Base-by-base conservation (phyloP, 2,329 filamentous ascomycete species). In the Beauveria sp. region DNA sequence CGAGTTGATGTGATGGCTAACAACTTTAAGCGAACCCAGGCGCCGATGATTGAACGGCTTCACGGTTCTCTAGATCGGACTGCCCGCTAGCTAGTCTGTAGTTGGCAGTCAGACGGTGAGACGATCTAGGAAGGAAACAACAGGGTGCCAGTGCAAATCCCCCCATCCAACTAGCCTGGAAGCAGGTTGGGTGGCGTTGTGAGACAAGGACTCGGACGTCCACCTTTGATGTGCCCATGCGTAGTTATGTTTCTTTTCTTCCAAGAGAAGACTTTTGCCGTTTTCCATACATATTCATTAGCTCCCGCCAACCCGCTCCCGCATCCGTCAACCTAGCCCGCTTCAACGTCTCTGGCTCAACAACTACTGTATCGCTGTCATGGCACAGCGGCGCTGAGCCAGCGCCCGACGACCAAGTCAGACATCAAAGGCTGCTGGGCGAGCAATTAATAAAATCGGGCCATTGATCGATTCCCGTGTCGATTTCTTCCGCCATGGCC, bases 161-260 rank as follows among this genome's bases (percentile, higher is more conserved):
- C 22, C 45, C 45, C 55, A 45, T 26, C 16, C 24, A 26, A 28
- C 31, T 28, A 42, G 34, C 22, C 45, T 38, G 20, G 7, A 50
- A 50, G 55, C 45, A 50, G 34, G 6, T 22, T 49, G 45, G 26
- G 55, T 52, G 50, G 58, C 46, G 40, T 22, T 14, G 57, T 53
- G 50, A 60, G 58, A 60, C 58, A 46, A 34, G 24, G 49, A 60
- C 49, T 60, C 22, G 49, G 49, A 58, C 48, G 9, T n/a, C 38
- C 42, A 46, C 31, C 24, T 4, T n/a, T 28, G 7, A 38, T 34
- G 40, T 53, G 46, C 40, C 58, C 42, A 20, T 45, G 57, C 54
- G 20, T 28, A 49, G 40, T 18, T 45, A 10, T 18, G 5, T 52
- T 60, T 28, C 38, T 14, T 20, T 46, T 46, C 40, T 28, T 26